phyloP scores from a whole-genome alignment of 1,284 basidiomycete species.

The Sporisorium reilianum region DNA sequence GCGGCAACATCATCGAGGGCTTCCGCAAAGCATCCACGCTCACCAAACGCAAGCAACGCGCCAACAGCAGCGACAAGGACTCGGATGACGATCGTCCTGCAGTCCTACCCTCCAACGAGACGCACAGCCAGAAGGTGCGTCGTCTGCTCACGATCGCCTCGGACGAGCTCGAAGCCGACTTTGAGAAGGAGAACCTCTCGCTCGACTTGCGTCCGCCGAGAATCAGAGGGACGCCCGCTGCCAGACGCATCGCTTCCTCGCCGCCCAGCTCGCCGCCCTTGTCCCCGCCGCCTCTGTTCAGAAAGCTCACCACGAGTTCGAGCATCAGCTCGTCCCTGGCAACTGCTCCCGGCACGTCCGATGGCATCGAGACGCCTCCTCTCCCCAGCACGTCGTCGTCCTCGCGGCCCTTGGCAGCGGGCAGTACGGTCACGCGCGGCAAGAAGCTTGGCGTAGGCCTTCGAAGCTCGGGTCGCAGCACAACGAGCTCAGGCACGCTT shows the following conservation, averaged over 20 bases:
- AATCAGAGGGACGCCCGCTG: conserved; percentile 1
- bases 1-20: conserved; percentile 31
- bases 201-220: conserved; percentile 18
- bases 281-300: conserved; percentile 12
- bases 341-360: conserved; percentile 5
- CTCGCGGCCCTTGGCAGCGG: conserved; percentile 19
- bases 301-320: conserved; percentile 2
- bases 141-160: conserved; percentile 14
- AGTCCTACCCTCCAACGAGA: conserved; percentile 18
- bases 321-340: conserved; percentile 1
- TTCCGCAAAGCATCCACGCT: conserved; percentile 63
- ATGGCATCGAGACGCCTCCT: conserved; percentile 14
- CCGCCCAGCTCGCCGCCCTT: conserved; percentile 21
- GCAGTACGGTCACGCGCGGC: conserved; percentile 5
- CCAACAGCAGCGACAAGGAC: conserved; percentile 26
- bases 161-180: conserved; percentile 16
- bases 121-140: conserved; percentile 31
- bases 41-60: conserved; percentile 22
- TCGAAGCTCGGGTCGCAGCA: conserved; percentile 21
- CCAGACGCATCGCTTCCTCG: conserved; percentile 4
- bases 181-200: conserved; percentile 25
- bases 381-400: conserved; percentile 21
- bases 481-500: conserved; percentile 17
- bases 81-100: conserved; percentile 1
- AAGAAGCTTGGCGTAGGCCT: conserved; percentile 31